Base-by-base conservation (phyloP, 768 basidiomycete species). In the Cytidiella melzeri region DNA sequence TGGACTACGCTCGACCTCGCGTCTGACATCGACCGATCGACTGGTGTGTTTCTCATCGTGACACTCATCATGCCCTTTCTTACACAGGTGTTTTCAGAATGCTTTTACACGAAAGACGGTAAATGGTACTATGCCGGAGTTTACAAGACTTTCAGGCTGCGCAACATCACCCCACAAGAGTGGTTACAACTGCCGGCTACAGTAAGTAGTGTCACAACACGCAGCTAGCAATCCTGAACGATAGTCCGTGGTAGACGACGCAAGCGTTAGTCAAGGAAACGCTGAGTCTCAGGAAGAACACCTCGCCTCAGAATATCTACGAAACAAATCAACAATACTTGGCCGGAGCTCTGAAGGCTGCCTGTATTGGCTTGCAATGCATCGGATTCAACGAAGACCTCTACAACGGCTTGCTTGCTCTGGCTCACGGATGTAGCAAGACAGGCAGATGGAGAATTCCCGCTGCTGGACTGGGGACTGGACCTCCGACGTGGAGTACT, bases 51-150 rank as follows among this genome's bases (percentile, higher is more conserved):
- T 11, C 2, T 5, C 1, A 21, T 21, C 42, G 20, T 11, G 18
- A 7, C 19, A 21, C 41, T 45, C 27, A 28, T 28, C 34, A 19
- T 50, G 41, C 28, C 20, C 13, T 23, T 30, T 21, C 18, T 27
- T n/a, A 39, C 41, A 27, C 41, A 27, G 15, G 23, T 20, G 12
- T 20, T 25, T 18, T 13, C 50, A 87, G 87, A 90, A 60, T 90
- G 85, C 54, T 90, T 90, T 64, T 90, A 81, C 57, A 84, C 81
- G 64, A 87, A 81, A 62, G 84, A 87, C 48, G 84, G 83, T 6
- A 77, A 79, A 51, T 90, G 85, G 84, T 90, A 89, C 61, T 90
- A 90, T 53, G 87, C 87, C 11, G 87, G 87, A n/a, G 73, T 78
- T 3, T 90, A 90, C 66, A 78, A 74, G 47, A 76, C 76, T 1